Conservation (phyloP, 345 rosid genomes). For the Eucalyptus regnans region DNA sequence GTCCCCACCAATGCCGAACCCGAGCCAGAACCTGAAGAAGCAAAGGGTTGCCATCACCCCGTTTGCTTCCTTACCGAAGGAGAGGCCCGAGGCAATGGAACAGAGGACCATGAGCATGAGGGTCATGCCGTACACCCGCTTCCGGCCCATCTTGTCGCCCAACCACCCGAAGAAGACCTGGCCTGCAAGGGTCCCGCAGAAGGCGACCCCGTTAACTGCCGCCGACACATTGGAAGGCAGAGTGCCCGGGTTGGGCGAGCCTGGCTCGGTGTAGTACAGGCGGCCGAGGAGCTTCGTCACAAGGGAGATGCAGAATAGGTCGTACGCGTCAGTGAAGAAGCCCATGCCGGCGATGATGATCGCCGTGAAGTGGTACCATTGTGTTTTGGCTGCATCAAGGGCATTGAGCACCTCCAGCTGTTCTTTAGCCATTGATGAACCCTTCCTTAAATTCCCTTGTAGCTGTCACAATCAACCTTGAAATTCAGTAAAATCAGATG, state of each 20-base stretch:
- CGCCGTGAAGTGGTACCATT: neutral
- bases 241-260: neutral
- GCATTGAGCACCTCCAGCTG: neutral
- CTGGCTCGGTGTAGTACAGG: neutral
- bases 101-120: neutral
- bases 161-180: neutral
- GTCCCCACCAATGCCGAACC: neutral
- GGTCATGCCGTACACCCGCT: neutral
- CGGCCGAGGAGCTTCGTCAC: neutral
- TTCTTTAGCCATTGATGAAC: slow-evolving; percentile 8
- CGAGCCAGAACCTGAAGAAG: neutral
- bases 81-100: neutral
- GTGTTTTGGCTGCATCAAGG: neutral
- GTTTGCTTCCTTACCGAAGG: neutral
- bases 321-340: neutral
- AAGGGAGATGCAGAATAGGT: neutral
- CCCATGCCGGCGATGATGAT: neutral
- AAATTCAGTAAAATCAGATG: neutral
- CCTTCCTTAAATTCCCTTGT: neutral
- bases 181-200: neutral
- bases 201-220: neutral
- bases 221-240: neutral
- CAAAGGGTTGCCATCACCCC: neutral
- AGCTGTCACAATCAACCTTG: neutral
- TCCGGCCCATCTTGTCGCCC: neutral